phyloP scores from a whole-genome alignment of 2,329 filamentous ascomycete genomes.

The Colletotrichum theobromicola region DNA sequence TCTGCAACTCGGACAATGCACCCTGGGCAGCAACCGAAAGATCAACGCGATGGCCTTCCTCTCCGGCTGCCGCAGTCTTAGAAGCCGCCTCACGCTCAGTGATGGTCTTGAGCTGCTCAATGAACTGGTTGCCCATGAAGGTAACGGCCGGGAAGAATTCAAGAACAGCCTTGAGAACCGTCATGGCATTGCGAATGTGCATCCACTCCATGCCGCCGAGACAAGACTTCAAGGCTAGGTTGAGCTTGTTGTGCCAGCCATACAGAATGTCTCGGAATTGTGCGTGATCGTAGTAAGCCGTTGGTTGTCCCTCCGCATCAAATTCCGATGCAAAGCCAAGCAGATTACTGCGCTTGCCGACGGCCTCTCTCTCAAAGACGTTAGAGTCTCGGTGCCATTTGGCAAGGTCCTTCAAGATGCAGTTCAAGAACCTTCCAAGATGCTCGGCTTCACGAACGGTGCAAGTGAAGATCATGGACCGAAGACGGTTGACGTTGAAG shows the following conservation, averaged over 20 bases:
- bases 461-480: conserved; percentile 84
- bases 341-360: conserved; percentile 53
- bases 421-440: conserved; percentile 87
- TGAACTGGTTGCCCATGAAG: conserved; percentile 78
- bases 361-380: conserved; percentile 83
- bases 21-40: conserved; percentile 76
- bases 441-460: conserved; percentile 92
- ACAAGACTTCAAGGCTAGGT: conserved; percentile 80
- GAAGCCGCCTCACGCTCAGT: conserved; percentile 62
- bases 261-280: conserved; percentile 85
- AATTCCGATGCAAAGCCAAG: conserved; percentile 81
- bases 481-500: conserved; percentile 82
- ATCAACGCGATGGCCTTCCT: conserved; percentile 71
- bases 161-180: conserved; percentile 80
- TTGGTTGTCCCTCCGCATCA: conserved; percentile 72
- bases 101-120: conserved; percentile 69
- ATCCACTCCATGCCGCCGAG: conserved; percentile 89
- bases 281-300: conserved; percentile 79
- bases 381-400: conserved; percentile 71
- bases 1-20: conserved; percentile 72
- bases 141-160: conserved; percentile 88
- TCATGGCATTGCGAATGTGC: conserved; percentile 96
- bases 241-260: conserved; percentile 88
- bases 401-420: conserved; percentile 79
- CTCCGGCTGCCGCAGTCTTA: conserved; percentile 51